Conservation (phyloP, 305 asterid genomes). For the Solanum aculeatissimum region DNA sequence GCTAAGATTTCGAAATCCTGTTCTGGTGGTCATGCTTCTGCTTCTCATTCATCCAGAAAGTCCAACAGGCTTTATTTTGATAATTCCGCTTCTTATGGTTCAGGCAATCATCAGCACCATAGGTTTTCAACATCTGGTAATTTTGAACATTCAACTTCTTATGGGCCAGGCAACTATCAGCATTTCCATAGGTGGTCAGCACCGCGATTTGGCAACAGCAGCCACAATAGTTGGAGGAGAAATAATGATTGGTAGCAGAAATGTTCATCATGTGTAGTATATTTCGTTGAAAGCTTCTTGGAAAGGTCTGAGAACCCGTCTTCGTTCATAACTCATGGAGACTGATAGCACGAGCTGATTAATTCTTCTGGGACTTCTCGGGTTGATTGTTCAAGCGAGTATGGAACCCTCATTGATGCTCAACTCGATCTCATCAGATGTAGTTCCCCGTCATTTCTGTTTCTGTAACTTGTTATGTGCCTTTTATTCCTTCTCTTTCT, state of each 20-base stretch:
- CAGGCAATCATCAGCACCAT: constrained; percentile 17
- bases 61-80: constrained; percentile 12
- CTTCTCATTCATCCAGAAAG: constrained; percentile 27
- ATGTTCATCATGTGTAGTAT: not conserved
- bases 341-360: not conserved
- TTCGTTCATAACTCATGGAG: not conserved
- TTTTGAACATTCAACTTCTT: constrained; percentile 27
- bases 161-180: constrained; percentile 24
- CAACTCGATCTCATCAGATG: not conserved
- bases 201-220: constrained; percentile 32
- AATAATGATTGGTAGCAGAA: constrained; percentile 24
- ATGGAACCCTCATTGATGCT: not conserved
- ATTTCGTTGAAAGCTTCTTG: not conserved
- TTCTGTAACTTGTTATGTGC: not conserved
- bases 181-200: constrained; percentile 28
- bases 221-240: constrained; percentile 26
- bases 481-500: not conserved
- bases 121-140: not conserved
- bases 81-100: constrained; percentile 30
- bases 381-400: not conserved
- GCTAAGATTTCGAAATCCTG: constrained; percentile 8
- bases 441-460: not conserved
- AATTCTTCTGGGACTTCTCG: not conserved
- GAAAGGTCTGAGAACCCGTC: not conserved
- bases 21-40: constrained; percentile 26